A percentile compares a stretch with the other conserved stretches of the same genome.
Conservation (phyloP, 768 basidiomycete species). For the Vararia minispora region DNA sequence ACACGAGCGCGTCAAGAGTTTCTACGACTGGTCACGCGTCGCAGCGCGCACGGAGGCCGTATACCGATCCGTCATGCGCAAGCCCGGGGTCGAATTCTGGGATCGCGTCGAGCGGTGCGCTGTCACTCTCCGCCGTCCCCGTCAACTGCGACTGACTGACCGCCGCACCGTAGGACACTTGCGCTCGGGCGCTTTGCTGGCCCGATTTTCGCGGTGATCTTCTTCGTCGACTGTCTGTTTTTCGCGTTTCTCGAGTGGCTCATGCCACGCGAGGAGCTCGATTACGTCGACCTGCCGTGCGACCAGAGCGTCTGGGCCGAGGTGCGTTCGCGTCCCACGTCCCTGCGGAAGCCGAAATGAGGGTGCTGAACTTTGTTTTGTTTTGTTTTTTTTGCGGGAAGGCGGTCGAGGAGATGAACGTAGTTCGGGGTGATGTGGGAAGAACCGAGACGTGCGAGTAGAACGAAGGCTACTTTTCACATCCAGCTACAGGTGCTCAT, state of each 20-base stretch:
- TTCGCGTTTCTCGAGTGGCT: slow-evolving; percentile 78
- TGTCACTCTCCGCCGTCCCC: background rate
- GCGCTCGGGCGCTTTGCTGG: slow-evolving; percentile 73
- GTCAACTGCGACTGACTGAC: background rate
- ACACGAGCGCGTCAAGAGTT: slow-evolving; percentile 64
- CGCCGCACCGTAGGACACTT: slow-evolving; percentile 46
- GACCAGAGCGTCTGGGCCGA: slow-evolving; percentile 25
- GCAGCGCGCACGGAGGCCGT: slow-evolving; percentile 75
- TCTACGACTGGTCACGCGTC: slow-evolving; percentile 84
- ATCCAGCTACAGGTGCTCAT: too few relatives aligned
- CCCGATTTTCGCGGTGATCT: slow-evolving; percentile 77
- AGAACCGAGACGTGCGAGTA: too few relatives aligned
- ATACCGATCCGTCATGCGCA: slow-evolving; percentile 56
- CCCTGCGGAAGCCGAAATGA: too few relatives aligned
- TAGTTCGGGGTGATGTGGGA: too few relatives aligned
- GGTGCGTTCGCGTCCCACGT: too few relatives aligned
- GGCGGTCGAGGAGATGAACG: too few relatives aligned
- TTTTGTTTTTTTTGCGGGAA: too few relatives aligned
- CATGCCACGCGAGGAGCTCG: slow-evolving; percentile 66
- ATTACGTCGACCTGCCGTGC: slow-evolving; percentile 65
- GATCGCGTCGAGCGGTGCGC: slow-evolving; percentile 64
- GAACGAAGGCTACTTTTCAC: too few relatives aligned
- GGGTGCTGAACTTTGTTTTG: too few relatives aligned
- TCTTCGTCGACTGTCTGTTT: slow-evolving; percentile 84
- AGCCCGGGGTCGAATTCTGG: slow-evolving; percentile 58